Percentiles rank a stretch among this genome's conserved stretches.
phyloP scores from a whole-genome alignment of 106 monocot genomes.

The Cymbidium sinense region DNA sequence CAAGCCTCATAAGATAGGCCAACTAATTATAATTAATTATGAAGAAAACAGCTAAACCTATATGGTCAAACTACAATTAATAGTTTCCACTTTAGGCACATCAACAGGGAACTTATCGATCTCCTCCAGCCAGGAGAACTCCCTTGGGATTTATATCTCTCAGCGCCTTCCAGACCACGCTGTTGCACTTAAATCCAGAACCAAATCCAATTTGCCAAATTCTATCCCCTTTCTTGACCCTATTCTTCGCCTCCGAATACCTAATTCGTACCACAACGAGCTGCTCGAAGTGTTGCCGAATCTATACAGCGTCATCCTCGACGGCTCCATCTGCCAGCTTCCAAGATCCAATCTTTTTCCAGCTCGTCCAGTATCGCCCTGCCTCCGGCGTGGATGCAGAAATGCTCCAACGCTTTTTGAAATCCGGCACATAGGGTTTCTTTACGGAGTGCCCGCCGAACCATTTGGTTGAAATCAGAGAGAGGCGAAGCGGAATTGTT shows the following conservation, averaged over 20 bases:
- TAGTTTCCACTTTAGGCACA: neutral
- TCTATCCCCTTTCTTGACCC: conserved; percentile 7
- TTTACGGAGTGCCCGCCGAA: neutral
- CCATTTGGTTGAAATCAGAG: neutral
- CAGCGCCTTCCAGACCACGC: conserved; percentile 9
- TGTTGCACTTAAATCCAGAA: conserved; percentile 14
- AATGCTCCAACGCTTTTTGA: conserved; percentile 49
- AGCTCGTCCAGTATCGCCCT: conserved; percentile 78
- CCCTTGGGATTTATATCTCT: neutral
- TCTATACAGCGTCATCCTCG: conserved; percentile 15
- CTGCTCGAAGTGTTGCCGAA: conserved; percentile 15
- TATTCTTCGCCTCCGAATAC: conserved; percentile 9
- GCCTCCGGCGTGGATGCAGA: conserved; percentile 94
- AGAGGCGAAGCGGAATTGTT: conserved; percentile 3
- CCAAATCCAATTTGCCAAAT: conserved; percentile 11
- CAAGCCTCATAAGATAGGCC: too few relatives aligned
- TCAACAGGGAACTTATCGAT: conserved; percentile 5
- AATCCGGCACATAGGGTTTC: conserved; percentile 14
- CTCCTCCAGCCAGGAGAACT: conserved; percentile 1
- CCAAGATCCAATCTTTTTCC: neutral
- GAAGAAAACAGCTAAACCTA: too few relatives aligned
- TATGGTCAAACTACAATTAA: neutral
- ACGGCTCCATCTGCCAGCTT: conserved; percentile 11
- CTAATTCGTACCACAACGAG: conserved; percentile 16
- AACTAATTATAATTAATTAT: too few relatives aligned